Percentiles rank a stretch among this genome's conserved stretches.
Evolutionary conservation across 78 protist genomes (phyloP).

Genomic region (Cavenderia fasciculata): DNA sequence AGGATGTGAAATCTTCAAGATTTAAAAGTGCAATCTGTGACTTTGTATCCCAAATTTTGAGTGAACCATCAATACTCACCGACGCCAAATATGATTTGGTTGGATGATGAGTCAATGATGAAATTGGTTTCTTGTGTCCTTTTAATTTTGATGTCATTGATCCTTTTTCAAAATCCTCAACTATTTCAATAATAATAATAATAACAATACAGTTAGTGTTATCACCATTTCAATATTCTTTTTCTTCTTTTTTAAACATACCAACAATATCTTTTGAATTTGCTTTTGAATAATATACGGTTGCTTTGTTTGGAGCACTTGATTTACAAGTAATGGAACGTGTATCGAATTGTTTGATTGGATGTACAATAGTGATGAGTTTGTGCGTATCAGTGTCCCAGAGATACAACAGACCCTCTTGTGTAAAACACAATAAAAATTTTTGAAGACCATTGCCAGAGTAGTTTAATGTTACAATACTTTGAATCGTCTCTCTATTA

Average conservation of each 20-base stretch:
- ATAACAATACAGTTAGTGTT: neutral
- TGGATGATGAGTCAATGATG: constrained; percentile 72
- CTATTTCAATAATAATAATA: neutral
- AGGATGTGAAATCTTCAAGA: constrained; percentile 63
- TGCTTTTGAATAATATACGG: constrained; percentile 33
- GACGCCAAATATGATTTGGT: constrained; percentile 40
- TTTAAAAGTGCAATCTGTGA: constrained; percentile 11
- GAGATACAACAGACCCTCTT: constrained; percentile 24
- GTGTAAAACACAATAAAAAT: constrained; percentile 16
- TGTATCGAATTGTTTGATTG: constrained; percentile 19
- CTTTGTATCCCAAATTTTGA: constrained; percentile 64
- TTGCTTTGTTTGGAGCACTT: neutral
- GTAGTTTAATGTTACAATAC: neutral
- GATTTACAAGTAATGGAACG: constrained; percentile 39
- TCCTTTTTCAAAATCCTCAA: constrained; percentile 38
- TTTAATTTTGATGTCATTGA: constrained; percentile 41
- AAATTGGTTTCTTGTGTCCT: constrained; percentile 74
- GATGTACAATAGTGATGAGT: constrained; percentile 56
- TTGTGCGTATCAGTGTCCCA: constrained; percentile 74
- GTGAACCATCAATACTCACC: constrained; percentile 43
- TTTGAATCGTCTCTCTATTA: constrained; percentile 18
- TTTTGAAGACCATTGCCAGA: neutral
- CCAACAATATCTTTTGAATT: constrained; percentile 76
- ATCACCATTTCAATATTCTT: no score
- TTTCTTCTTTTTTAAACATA: neutral